Evolutionary conservation across 345 rosid genomes (phyloP).

Genomic region (Durio zibethinus): DNA sequence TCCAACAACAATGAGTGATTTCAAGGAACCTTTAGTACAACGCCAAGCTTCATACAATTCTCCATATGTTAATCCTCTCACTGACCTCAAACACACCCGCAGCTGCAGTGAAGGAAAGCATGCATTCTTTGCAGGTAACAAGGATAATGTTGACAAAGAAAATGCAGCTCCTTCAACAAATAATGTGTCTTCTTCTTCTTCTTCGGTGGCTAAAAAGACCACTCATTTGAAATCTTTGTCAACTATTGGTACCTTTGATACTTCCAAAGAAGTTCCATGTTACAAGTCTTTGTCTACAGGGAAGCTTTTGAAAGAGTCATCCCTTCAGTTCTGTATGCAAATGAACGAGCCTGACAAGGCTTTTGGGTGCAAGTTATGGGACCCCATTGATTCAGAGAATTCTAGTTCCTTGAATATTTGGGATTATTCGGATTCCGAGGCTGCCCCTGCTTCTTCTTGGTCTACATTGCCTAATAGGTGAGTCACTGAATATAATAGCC

Average conservation of each 20-base stretch:
- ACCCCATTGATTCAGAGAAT: conserved; percentile 60
- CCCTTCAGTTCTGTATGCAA: conserved; percentile 79
- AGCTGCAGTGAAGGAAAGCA: conserved; percentile 34
- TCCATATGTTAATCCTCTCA: conserved; percentile 39
- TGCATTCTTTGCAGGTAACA: conserved; percentile 27
- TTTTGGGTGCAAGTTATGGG: conserved; percentile 55
- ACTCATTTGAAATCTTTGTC: conserved; percentile 40
- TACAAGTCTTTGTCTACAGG: conserved; percentile 57
- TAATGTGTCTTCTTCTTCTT: conserved; percentile 23
- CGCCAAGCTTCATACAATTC: conserved; percentile 35
- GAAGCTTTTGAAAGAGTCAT: conserved; percentile 60
- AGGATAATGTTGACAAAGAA: conserved; percentile 53
- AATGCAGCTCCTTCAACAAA: conserved; percentile 34
- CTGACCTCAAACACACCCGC: conserved; percentile 34
- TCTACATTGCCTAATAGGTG: conserved; percentile 83
- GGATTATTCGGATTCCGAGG: conserved; percentile 92
- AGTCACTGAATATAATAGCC: background rate
- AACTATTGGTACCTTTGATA: conserved; percentile 31
- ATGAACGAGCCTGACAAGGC: conserved; percentile 58
- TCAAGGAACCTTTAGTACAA: conserved; percentile 25
- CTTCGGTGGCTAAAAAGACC: conserved; percentile 23
- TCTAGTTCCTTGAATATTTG: conserved; percentile 68
- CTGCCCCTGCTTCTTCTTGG: conserved; percentile 98
- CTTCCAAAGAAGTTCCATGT: conserved; percentile 31
- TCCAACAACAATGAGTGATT: conserved; percentile 17